Evolutionary conservation across 768 basidiomycete genomes (phyloP), one percentile per base, ranked within the genome.

Genomic region (Podaxis mareebaensis): DNA sequence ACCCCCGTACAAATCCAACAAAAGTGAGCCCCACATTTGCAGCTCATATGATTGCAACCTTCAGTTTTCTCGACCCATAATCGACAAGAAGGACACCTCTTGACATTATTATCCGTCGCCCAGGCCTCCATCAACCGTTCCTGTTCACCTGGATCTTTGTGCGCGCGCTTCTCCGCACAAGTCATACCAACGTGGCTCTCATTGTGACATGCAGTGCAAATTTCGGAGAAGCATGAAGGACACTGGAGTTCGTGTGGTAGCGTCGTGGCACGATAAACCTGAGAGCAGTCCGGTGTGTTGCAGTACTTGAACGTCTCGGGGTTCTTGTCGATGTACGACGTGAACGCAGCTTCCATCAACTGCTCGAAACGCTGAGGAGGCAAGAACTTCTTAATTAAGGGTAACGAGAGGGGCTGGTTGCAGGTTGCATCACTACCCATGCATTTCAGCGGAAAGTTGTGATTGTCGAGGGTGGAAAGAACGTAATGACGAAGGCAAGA

Each of bases 251-350:
- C 63, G 46, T 71, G 63, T 38, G 68, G 58, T 36, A 17, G 33
- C 15, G 66, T 60, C 30, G 72, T 70, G 51, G 70, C 70, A 53
- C 80, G 75, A 73, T 92, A 92, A 3, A 91, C 81, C 66, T 89
- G 86, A 4, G 76, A 78, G 70, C 91, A 92, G 69, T 90, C 89
- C 0, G 91, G 85, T 0, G 89, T 91, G 1, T 84, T 86, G 73
- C 91, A 92, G 65, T 87, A 86, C 59, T 82, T 81, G 70, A 85
- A 85, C 49, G 85, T 83, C 40, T 78, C 75, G 0, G 85, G 79
- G 55, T 84, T 83, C 38, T 80, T 71, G 46, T 85, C 83, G 46
- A 90, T 73, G 69, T 91, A 81, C 0, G 76, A 71, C 52, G 75
- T 74, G 67, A 89, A 89, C 0, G 85, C 82, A 0, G 83, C 79